These are phyloP conservation scores for Vigna angularis DNA, from an alignment of 306 rosid genomes.

Conservation along the genomic window DNA sequence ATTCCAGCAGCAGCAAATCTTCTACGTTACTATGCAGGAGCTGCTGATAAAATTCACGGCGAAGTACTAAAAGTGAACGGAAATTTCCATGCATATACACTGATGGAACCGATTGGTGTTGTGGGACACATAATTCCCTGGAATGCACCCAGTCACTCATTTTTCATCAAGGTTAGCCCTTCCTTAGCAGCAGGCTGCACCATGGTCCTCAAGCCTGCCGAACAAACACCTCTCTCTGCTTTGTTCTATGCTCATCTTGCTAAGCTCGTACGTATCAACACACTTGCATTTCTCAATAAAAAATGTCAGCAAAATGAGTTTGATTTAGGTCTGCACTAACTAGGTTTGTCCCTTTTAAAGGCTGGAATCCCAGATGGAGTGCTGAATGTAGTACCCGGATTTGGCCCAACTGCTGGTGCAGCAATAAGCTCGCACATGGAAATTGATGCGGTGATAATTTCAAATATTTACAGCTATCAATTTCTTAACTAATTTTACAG, in stretches of 20 bases:
- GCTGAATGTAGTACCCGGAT: slow-evolving; percentile 76
- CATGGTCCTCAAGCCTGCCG: slow-evolving; percentile 84
- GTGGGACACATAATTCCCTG: slow-evolving; percentile 83
- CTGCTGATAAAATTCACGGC: slow-evolving; percentile 88
- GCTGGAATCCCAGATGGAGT: slow-evolving; percentile 93
- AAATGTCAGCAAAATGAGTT: neutral
- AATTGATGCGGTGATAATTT: slow-evolving; percentile 62
- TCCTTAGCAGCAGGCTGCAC: slow-evolving; percentile 87
- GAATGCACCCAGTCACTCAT: slow-evolving; percentile 61
- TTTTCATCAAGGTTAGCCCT: slow-evolving; percentile 66
- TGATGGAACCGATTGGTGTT: slow-evolving; percentile 82
- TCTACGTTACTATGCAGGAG: slow-evolving; percentile 83
- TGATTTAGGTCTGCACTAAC: too few relatives aligned
- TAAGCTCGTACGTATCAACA: slow-evolving; percentile 53
- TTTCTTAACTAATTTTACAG: neutral
- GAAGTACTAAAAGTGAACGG: slow-evolving; percentile 56
- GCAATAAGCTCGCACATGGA: slow-evolving; percentile 80
- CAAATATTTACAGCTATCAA: neutral
- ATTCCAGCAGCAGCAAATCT: slow-evolving; percentile 49
- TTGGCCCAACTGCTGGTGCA: slow-evolving; percentile 81
- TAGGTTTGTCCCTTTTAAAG: slow-evolving; percentile 34
- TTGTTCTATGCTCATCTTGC: slow-evolving; percentile 78
- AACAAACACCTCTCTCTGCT: slow-evolving; percentile 83
- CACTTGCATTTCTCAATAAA: neutral
- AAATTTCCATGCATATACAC: slow-evolving; percentile 62